Base-by-base conservation (phyloP, 345 rosid genomes). In the Arabis alpina region DNA sequence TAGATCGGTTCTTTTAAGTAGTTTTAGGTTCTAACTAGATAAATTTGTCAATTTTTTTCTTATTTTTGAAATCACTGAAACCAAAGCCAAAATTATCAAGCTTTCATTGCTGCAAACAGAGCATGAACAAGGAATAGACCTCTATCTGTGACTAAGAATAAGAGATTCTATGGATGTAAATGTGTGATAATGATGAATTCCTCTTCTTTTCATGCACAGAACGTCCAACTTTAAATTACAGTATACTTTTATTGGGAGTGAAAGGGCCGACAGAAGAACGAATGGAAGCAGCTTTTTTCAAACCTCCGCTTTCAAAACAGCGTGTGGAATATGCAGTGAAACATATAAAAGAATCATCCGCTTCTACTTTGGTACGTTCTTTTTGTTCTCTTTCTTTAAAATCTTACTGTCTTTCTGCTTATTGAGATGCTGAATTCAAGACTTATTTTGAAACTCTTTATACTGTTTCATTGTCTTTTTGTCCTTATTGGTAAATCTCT, bases 231-330 rank as follows among this genome's bases (percentile, higher is more conserved):
- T 73, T 93, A 81, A 82, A 80, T 70, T 84, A 78, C 73, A 64
- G 64, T 25, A 77, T 87, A 49, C 61, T 85, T 53, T 62, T 91
- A 80, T 77, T 93, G 82, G 77, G 69, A 44, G 71, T 88, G 61
- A 84, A 88, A 54, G 93, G 85, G 61, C 96, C 96, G 5, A 78
- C 88, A 11, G 99, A 91, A 80, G 93, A 91, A 66, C 83, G 93
- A 73, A 91, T 94, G 96, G 99, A 91, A 77, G 95, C 89, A 49
- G 97, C 96, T 53, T 78, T 91, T 79, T 94, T 94, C 66, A 91
- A 84, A 61, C 99, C 97, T 64, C 90, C 97, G 11, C 96, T 94
- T 72, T 94, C 97, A 13, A 94, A 88, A 82, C 99, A 91, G 77
- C 85, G 97, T 45, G 95, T 91, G 55, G 96, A 91, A 77, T 94